Evolutionary conservation across 2,329 filamentous ascomycete genomes (phyloP).

Genomic region (Fusarium hainanense): DNA sequence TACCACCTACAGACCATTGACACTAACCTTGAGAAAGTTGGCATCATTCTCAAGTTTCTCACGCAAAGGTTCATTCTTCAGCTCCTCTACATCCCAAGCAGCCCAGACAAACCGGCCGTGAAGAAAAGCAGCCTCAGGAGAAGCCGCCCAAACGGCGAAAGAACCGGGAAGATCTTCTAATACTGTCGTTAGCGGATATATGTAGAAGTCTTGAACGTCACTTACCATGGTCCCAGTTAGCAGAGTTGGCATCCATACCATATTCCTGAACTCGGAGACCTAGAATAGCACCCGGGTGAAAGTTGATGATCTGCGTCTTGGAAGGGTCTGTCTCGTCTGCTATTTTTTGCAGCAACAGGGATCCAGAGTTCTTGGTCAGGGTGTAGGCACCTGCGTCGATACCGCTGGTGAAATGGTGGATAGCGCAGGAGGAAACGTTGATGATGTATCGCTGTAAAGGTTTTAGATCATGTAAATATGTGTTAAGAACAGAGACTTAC

Average conservation of each 20-base stretch:
- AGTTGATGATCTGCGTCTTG: not conserved
- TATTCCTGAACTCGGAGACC: rapidly evolving
- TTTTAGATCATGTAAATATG: too few relatives aligned
- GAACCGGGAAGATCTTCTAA: not conserved
- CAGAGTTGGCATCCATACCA: not conserved
- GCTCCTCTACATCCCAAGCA: not conserved
- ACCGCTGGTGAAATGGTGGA: too few relatives aligned
- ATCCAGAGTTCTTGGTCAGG: not conserved
- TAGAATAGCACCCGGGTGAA: not conserved
- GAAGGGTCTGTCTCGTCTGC: not conserved
- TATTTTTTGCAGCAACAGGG: not conserved
- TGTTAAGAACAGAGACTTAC: too few relatives aligned
- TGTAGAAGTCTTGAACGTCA: rapidly evolving
- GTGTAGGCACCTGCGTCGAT: not conserved
- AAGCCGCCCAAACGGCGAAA: not conserved
- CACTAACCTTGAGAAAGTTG: not conserved
- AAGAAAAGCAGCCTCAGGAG: not conserved
- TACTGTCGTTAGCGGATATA: rapidly evolving
- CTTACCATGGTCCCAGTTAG: not conserved
- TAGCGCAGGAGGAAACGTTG: not conserved
- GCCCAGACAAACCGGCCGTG: constrained; percentile 2
- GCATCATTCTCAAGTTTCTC: not conserved
- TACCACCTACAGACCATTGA: not conserved
- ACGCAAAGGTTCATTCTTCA: not conserved
- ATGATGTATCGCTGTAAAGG: not conserved